Evolutionary conservation across 2,329 filamentous ascomycete genomes (phyloP).

Genomic region (Fusarium clavum): DNA sequence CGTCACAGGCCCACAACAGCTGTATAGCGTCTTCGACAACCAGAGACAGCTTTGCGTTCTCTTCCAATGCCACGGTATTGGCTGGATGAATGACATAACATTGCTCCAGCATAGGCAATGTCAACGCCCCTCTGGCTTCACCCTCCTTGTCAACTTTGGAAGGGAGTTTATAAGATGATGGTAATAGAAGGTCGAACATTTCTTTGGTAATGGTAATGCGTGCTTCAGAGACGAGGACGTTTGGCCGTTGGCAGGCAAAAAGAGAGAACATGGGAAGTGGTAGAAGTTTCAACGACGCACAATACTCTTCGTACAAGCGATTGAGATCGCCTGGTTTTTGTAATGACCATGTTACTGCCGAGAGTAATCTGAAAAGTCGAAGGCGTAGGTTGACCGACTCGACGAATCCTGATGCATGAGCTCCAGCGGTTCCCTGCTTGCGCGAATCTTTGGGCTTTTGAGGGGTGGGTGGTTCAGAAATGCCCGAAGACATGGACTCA

Average conservation of each 20-base stretch:
- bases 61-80: constrained; percentile 67
- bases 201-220: constrained; percentile 60
- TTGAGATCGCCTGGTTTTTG: constrained; percentile 56
- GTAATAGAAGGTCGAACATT: constrained; percentile 59
- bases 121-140: constrained; percentile 55
- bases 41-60: constrained; percentile 80
- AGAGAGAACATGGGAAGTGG: constrained; percentile 68
- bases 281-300: constrained; percentile 67
- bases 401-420: constrained; percentile 49
- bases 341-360: constrained; percentile 61
- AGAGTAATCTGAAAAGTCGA: constrained; percentile 69
- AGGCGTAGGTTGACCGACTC: constrained; percentile 72
- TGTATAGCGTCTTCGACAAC: constrained; percentile 74
- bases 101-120: constrained; percentile 59
- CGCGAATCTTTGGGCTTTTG: constrained; percentile 51
- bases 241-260: constrained; percentile 58
- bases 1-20: constrained; percentile 57
- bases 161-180: constrained; percentile 56
- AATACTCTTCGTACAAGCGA: constrained; percentile 69
- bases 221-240: constrained; percentile 52
- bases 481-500: constrained; percentile 62
- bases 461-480: constrained; percentile 60
- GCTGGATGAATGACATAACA: constrained; percentile 76
- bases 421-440: constrained; percentile 38
- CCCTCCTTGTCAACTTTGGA: constrained; percentile 52